Evolutionary conservation across 306 rosid genomes (phyloP).

Genomic region (Elaeagnus macrophylla): DNA sequence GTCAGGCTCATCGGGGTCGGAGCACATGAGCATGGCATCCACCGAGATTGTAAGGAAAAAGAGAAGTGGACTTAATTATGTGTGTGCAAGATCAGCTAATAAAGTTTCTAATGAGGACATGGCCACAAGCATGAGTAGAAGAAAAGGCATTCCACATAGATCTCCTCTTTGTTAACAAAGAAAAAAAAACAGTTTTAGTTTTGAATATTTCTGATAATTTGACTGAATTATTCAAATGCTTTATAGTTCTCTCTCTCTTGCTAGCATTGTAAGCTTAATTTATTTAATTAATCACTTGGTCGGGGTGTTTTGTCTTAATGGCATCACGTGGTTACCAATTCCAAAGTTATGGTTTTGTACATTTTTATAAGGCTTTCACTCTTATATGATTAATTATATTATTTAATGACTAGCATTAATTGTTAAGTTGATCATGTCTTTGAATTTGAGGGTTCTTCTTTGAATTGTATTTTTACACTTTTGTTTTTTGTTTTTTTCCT

Average conservation of each 20-base stretch:
- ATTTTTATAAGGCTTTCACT: no score
- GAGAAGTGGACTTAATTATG: slow-evolving; percentile 58
- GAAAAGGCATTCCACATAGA: slow-evolving; percentile 93
- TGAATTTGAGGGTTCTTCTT: no score
- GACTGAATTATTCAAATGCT: slow-evolving; percentile 30
- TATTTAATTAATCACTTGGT: slow-evolving; percentile 82
- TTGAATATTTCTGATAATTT: slow-evolving; percentile 27
- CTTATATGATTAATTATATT: no score
- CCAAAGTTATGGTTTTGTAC: no score
- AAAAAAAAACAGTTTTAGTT: not conserved
- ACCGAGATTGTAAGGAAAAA: slow-evolving; percentile 64
- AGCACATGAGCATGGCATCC: slow-evolving; percentile 49
- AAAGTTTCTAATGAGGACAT: slow-evolving; percentile 70
- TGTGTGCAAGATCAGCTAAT: slow-evolving; percentile 48
- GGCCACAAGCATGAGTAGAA: slow-evolving; percentile 75
- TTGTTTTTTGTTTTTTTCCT: no score
- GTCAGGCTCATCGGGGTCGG: slow-evolving; percentile 63
- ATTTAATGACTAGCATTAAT: no score
- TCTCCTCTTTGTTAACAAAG: slow-evolving; percentile 63
- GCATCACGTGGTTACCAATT: slow-evolving; percentile 4
- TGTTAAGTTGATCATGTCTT: no score
- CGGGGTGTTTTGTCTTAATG: slow-evolving; percentile 93
- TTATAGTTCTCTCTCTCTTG: not conserved
- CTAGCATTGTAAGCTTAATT: slow-evolving; percentile 28
- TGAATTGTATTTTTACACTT: no score